phyloP scores from a whole-genome alignment of 331 rosid genomes.

The Telfairia occidentalis region DNA sequence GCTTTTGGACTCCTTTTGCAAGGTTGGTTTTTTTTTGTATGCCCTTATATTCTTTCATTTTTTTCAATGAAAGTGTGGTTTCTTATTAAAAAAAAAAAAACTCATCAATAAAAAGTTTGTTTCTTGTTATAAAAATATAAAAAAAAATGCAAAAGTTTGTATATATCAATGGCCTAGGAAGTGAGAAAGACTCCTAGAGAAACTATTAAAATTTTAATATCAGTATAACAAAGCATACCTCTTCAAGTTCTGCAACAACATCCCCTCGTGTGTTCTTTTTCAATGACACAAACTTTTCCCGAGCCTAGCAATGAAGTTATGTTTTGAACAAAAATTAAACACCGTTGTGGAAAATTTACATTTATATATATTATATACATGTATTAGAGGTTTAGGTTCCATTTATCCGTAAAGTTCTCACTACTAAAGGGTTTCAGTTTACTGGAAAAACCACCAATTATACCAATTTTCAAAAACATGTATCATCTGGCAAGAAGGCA shows the following conservation, averaged over 20 bases:
- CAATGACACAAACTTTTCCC: constrained; percentile 81
- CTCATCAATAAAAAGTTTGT: too few relatives aligned
- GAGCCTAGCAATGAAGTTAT: constrained; percentile 39
- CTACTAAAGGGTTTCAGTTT: background rate
- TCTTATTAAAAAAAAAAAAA: too few relatives aligned
- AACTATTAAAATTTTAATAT: background rate
- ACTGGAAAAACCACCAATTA: background rate
- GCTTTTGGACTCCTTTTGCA: too few relatives aligned
- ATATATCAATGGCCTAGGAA: background rate
- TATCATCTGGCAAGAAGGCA: background rate
- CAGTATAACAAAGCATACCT: constrained; percentile 46
- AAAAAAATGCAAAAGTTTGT: background rate
- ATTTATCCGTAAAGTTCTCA: background rate
- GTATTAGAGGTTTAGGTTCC: background rate
- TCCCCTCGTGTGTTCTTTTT: constrained; percentile 85
- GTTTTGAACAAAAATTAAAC: background rate
- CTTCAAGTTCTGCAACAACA: constrained; percentile 74
- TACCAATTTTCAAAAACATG: constrained; percentile 7
- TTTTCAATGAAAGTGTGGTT: too few relatives aligned
- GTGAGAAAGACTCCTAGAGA: background rate
- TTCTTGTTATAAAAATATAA: too few relatives aligned
- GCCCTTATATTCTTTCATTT: too few relatives aligned
- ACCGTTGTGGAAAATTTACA: background rate
- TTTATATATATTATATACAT: background rate
- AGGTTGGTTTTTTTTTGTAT: too few relatives aligned